Conservation (phyloP, 2,329 filamentous ascomycete genomes). For the Talaromyces sp. region DNA sequence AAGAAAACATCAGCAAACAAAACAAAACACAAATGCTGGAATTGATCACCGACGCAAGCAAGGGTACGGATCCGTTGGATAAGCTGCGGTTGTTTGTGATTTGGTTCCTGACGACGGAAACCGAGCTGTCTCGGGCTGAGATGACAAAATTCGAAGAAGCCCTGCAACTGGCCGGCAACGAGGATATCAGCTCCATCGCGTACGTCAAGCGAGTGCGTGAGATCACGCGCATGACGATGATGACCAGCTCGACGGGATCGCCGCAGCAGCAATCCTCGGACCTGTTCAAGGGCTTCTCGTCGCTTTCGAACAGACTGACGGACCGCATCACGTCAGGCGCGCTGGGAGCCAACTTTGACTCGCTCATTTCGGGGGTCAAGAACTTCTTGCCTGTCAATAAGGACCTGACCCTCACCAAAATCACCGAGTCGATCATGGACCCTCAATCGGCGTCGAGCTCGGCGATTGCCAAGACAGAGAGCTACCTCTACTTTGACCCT, state of each 20-base stretch:
- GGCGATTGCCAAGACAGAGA: slow-evolving; percentile 92
- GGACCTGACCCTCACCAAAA: slow-evolving; percentile 94
- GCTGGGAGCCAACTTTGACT: slow-evolving; percentile 82
- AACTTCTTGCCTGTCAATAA: slow-evolving; percentile 96
- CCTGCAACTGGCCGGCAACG: slow-evolving; percentile 64
- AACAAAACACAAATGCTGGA: slow-evolving; percentile 86
- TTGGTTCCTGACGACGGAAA: slow-evolving; percentile 92
- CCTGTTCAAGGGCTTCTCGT: slow-evolving; percentile 88
- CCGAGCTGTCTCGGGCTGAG: slow-evolving; percentile 76
- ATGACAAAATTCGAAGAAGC: slow-evolving; percentile 84
- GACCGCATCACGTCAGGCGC: slow-evolving; percentile 92
- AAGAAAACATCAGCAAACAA: slow-evolving; percentile 89
- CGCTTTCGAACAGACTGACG: slow-evolving; percentile 84
- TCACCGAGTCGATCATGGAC: slow-evolving; percentile 97
- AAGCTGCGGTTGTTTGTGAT: slow-evolving; percentile 94
- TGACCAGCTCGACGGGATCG: slow-evolving; percentile 74
- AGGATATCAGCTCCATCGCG: slow-evolving; percentile 70
- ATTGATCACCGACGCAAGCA: slow-evolving; percentile 72
- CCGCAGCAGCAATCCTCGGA: slow-evolving; percentile 61
- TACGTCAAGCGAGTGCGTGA: slow-evolving; percentile 90
- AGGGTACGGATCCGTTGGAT: slow-evolving; percentile 78
- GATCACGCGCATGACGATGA: slow-evolving; percentile 96
- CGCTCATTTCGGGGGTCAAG: slow-evolving; percentile 91
- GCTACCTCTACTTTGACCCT: slow-evolving; percentile 96
- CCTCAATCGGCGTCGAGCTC: slow-evolving; percentile 82